Base-by-base conservation (phyloP, 2,329 filamentous ascomycete genomes). In the Emmonsia crescens region DNA sequence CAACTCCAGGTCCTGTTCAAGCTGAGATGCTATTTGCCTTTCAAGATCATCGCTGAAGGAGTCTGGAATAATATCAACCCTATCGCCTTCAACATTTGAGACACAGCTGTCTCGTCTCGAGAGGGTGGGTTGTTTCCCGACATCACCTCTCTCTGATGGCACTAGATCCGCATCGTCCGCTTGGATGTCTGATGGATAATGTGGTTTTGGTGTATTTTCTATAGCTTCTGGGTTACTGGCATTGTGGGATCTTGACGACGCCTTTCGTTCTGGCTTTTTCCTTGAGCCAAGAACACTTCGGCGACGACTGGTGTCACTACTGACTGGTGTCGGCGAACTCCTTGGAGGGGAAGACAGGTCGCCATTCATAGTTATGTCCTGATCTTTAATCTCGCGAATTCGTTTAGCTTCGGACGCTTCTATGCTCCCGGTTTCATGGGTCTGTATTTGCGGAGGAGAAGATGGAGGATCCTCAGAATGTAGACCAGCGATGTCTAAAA, bases 21-120 rank as follows among this genome's bases (percentile, higher is more conserved):
- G 68, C 63, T 79, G 77, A 24, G 77, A 78, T 12, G 75, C 76
- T 61, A 76, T 73, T 62, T 78, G 74, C 14, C 72, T 70, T 55
- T 79, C 76, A 63, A 76, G 69, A 36, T 78, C 74, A 62, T 78
- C 75, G 46, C 72, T 72, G 55, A 72, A 74, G 24, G 70, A 72
- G 60, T 75, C 71, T 5, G 68, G 65, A 55, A 69, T 69, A 62
- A 67, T 68, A 19, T 71, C 68, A 5, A 59, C 40, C 57, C 59
- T 52, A 42, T 58, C 54, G 27, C n/a, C 48, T 12, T 24, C n/a
- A 48, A 31, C 5, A 27, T 21, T 56, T 27, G 56, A 12, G n/a
- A 44, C 31, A 38, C 21, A 38, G 33, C 24, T 9, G 49, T 57
- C 31, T 56, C 42, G 21, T 31, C 52, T 27, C 49, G 60, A 12